Conservation (phyloP, 306 rosid genomes). For the Casuarina equisetifolia region DNA sequence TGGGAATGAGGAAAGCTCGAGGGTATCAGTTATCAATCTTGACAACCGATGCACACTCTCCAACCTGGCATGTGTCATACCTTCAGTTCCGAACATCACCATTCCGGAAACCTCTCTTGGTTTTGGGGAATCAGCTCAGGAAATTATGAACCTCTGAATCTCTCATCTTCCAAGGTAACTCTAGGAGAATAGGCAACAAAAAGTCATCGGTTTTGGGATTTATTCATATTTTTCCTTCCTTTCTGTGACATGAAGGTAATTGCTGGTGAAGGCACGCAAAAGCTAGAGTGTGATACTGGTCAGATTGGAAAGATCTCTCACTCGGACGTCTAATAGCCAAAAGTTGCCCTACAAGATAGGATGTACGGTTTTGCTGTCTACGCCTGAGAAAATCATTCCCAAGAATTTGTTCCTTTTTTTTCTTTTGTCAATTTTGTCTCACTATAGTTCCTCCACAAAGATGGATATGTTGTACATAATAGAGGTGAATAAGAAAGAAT, state of each 20-base stretch:
- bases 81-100: conserved; percentile 39
- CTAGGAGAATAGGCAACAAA: neutral
- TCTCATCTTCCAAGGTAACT: conserved; percentile 41
- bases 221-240: conserved; percentile 13
- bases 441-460: neutral
- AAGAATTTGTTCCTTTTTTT: conserved; percentile 3
- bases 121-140: conserved; percentile 47
- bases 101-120: conserved; percentile 44
- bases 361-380: conserved; percentile 22
- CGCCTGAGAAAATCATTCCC: conserved; percentile 22
- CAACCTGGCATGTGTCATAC: conserved; percentile 40
- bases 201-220: conserved; percentile 8
- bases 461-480: neutral
- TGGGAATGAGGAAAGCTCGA: conserved; percentile 36
- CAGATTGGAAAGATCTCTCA: conserved; percentile 40
- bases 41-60: conserved; percentile 48
- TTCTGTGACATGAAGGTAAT: conserved; percentile 44
- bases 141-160: conserved; percentile 34
- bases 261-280: conserved; percentile 33
- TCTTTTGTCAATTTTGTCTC: conserved; percentile 7
- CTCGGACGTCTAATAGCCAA: conserved; percentile 39
- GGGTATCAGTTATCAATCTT: conserved; percentile 38
- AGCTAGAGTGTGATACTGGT: conserved; percentile 38
- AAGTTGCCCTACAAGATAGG: conserved; percentile 20
- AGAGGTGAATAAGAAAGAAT: neutral